Evolutionary conservation across 1,139 yeast genomes (phyloP).

Genomic region (Ogataea hybrid): DNA sequence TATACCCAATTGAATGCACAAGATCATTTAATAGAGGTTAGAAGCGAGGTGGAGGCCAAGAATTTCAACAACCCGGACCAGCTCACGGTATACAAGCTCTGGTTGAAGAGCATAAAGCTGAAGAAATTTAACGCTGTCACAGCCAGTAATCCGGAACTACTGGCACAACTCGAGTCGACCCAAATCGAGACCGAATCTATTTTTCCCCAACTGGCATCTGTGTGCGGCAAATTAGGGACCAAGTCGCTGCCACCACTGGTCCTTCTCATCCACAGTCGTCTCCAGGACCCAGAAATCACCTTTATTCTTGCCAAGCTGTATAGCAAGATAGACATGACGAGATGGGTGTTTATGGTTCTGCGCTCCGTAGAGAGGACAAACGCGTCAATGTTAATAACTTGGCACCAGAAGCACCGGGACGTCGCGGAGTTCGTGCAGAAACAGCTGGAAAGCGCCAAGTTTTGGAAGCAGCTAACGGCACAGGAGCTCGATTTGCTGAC

Average conservation of each 20-base stretch:
- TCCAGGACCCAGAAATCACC: slow-evolving; percentile 16
- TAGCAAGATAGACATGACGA: slow-evolving; percentile 14
- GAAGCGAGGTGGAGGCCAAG: slow-evolving; percentile 24
- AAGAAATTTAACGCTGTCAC: slow-evolving; percentile 10
- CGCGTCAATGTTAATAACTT: slow-evolving; percentile 14
- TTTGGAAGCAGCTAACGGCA: slow-evolving; percentile 22
- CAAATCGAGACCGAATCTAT: slow-evolving; percentile 1
- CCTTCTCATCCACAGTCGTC: slow-evolving; percentile 15
- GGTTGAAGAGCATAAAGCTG: slow-evolving; percentile 20
- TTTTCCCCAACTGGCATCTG: slow-evolving; percentile 4
- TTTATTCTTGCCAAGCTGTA: slow-evolving; percentile 19
- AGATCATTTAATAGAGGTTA: slow-evolving; percentile 22
- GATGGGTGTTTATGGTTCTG: slow-evolving; percentile 23
- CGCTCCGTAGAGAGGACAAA: slow-evolving; percentile 23
- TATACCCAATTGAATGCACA: slow-evolving; percentile 20
- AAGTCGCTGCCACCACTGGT: slow-evolving; percentile 20
- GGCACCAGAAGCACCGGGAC: slow-evolving; percentile 12
- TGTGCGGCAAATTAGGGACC: slow-evolving; percentile 1
- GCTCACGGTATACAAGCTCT: slow-evolving; percentile 18
- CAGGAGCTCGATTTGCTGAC: slow-evolving; percentile 12
- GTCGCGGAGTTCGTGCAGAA: slow-evolving; percentile 16
- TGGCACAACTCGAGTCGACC: slow-evolving; percentile 4
- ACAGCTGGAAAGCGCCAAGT: slow-evolving; percentile 13
- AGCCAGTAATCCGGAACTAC: slow-evolving; percentile 5
- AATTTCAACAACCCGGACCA: slow-evolving; percentile 20